Evolutionary conservation across 1,284 basidiomycete genomes (phyloP), one percentile per base, ranked within the genome.

Genomic region (Heterobasidion occidentale): DNA sequence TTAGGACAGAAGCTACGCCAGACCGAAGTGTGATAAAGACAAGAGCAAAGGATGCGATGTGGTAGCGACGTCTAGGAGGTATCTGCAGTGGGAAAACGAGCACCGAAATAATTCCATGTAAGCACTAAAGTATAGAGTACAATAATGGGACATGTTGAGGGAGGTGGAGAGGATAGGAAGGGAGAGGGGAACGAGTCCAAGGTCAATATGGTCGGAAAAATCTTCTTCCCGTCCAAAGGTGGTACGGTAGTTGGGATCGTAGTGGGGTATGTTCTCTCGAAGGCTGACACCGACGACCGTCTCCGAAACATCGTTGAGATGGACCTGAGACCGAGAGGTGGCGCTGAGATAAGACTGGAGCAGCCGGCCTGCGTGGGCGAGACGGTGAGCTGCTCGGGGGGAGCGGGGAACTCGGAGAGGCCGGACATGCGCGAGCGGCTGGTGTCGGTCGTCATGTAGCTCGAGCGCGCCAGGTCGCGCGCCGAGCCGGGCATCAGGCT

Each of bases 351-450:
- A 81, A 0, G 78, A 72, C 46, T 71, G 74, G 34, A 81, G 59
- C 46, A 79, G 64, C 11, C 75, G 62, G 74, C 68, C 36, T 76
- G 72, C 33, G 67, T 73, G 8, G 69, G 65, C 6, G 68, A 68
- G 9, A 65, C 59, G 14, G 65, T 63, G n/a, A 70, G 52, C 51
- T 61, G 67, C 20, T 65, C 68, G 0, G 87, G 86, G 2, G 80
- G 87, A 9, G 70, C 71, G 1, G 87, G 87, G 67, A 90, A 90
- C 63, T 88, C 87, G 6, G 86, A 88, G n/a, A 90, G 76, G 9
- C 77, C 76, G 3, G 85, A 88, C 71, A 88, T 88, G 45, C 76
- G 76, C 1, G 86, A 88, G 33, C 69, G 61, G 36, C 73, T 73
- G 0, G 80, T 81, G 1, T 80, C 83, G 36, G 72, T 76, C 1